Evolutionary conservation across 2,329 filamentous ascomycete genomes (phyloP).

Genomic region (Achaetomium macrosporum): DNA sequence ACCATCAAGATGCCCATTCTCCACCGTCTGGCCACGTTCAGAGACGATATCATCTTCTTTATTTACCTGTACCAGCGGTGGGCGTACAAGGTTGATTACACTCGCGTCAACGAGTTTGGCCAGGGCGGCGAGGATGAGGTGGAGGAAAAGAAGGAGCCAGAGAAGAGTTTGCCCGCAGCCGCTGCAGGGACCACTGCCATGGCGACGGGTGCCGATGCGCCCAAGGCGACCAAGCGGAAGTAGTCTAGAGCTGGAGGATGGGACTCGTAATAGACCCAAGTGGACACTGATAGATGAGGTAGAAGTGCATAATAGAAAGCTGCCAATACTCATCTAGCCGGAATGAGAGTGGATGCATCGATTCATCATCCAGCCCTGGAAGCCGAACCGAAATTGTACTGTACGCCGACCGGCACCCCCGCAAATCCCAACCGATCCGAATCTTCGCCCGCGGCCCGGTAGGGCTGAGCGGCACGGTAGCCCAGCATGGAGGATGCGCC

Average conservation of each 20-base stretch:
- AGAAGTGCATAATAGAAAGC: not conserved
- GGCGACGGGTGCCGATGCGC: constrained; percentile 45
- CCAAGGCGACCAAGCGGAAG: constrained; percentile 45
- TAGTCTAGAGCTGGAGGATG: constrained; percentile 21
- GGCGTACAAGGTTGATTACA: constrained; percentile 88
- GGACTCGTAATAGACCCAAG: not conserved
- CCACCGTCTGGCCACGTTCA: constrained; percentile 83
- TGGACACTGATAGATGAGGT: not conserved
- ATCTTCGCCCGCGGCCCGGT: not conserved
- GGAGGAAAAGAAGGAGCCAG: constrained; percentile 34
- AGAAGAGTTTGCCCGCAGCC: constrained; percentile 26
- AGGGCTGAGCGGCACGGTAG: constrained; percentile 16
- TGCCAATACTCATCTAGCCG: too few species aligned
- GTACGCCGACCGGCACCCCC: not conserved
- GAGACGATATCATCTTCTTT: constrained; percentile 98
- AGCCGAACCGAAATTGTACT: not conserved
- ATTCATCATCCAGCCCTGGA: too few species aligned
- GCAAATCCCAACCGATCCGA: too few species aligned
- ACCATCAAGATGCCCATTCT: constrained; percentile 99
- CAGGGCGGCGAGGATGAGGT: constrained; percentile 86
- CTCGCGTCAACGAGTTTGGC: constrained; percentile 92
- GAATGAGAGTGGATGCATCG: too few species aligned
- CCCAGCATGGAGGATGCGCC: not conserved
- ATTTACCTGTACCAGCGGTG: constrained; percentile 93
- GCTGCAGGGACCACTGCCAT: constrained; percentile 35